Evolutionary conservation across 2,329 filamentous ascomycete genomes (phyloP).

Genomic region (Pochonia chlamydosporia): DNA sequence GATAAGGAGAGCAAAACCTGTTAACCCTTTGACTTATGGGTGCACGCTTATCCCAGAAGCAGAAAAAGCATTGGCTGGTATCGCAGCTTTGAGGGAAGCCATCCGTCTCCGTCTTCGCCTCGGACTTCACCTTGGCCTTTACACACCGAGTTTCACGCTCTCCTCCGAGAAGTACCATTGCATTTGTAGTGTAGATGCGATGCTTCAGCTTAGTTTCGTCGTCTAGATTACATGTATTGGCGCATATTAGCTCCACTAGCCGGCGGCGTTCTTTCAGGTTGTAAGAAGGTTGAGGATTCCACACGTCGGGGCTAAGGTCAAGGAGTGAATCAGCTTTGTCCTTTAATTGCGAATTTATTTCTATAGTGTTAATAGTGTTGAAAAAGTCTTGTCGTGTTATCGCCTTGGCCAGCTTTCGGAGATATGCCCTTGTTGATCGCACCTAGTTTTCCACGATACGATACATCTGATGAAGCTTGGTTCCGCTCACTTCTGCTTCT

Average conservation of each 20-base stretch:
- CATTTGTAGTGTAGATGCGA: conserved; percentile 5
- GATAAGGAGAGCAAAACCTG: conserved; percentile 1
- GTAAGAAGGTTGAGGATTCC: not conserved
- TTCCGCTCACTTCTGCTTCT: not conserved
- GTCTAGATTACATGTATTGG: not conserved
- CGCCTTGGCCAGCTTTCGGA: not conserved
- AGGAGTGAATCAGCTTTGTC: not conserved
- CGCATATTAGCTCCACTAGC: not conserved
- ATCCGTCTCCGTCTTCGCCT: not conserved
- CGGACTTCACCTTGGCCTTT: not conserved
- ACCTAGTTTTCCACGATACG: not conserved
- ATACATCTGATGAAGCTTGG: not conserved
- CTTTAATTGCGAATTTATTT: not conserved
- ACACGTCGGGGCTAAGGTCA: not conserved
- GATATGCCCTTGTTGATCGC: not conserved
- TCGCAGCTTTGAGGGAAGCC: not conserved
- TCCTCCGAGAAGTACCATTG: not conserved
- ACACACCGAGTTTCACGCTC: not conserved
- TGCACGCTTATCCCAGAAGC: not conserved
- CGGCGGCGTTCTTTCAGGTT: not conserved
- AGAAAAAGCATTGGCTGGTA: not conserved
- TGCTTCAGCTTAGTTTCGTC: not conserved
- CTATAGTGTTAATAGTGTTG: not conserved
- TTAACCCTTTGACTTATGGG: not conserved
- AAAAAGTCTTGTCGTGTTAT: not conserved